Base-by-base conservation (phyloP, 495 filamentous ascomycete genomes). In the Aspergillus homomorphus region DNA sequence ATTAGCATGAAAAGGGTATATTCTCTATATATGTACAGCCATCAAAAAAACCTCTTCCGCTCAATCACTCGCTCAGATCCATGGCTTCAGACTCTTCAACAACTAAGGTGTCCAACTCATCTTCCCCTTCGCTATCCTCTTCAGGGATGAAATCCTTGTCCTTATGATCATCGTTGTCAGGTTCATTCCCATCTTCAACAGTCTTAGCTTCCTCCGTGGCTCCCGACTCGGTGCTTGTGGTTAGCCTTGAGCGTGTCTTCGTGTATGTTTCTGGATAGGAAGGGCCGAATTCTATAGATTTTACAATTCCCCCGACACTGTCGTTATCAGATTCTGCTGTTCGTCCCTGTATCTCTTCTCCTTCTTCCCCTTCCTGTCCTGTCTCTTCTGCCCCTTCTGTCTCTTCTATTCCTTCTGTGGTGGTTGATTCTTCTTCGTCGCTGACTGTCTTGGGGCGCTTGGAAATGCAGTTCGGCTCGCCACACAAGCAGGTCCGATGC, bases 291-390 rank as follows among this genome's bases (percentile, higher is more conserved):
- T n/a, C n/a, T n/a, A n/a, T n/a, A n/a, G n/a, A n/a, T n/a, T n/a
- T n/a, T n/a, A n/a, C n/a, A n/a, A n/a, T n/a, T n/a, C n/a, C n/a
- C n/a, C n/a, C n/a, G n/a, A n/a, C n/a, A n/a, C n/a, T n/a, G n/a
- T n/a, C n/a, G n/a, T n/a, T n/a, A n/a, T 43, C 41, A 43, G 18
- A 3, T 9, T 43, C 41, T 12, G 15, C 41, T 14, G 33, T 45
- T 62, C 50, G 62, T 26, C 33, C 60, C 15, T 51, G 44, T 28
- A 23, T 42, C 28, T 19, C 24, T 46, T 21, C 49, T 57, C 4
- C 22, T 26, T n/a, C 18, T 51, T 7, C 18, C 8, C 22, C 46
- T 28, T 9, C 26, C 26, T 28, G 26, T 28, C 26, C 26, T 28
- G n/a, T 28, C 9, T 28, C 26, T 28, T 28, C 26, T 28, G 3